Percentiles rank a stretch among this genome's conserved stretches.
Evolutionary conservation across 371 early-diverging fungal genomes (phyloP).

Genomic region (Choanephora cucurbitarum): DNA sequence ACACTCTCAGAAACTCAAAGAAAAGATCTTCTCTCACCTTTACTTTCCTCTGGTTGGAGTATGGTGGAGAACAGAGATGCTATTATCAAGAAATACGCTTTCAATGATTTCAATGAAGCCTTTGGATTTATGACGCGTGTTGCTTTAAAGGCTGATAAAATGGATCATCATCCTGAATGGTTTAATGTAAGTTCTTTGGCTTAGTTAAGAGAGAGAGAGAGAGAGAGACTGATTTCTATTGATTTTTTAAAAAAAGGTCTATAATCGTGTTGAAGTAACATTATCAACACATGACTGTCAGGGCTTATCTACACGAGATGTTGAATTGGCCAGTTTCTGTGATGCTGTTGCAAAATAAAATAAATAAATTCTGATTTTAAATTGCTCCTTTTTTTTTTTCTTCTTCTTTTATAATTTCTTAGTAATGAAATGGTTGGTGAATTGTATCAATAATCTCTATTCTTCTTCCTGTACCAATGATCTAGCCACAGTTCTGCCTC

Average conservation of each 20-base stretch:
- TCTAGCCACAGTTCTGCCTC: conserved; percentile 23
- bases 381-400: background rate
- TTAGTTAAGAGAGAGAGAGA: background rate
- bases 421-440: conserved; percentile 40
- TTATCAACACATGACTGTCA: conserved; percentile 90
- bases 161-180: conserved; percentile 96
- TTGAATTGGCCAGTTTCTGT: conserved; percentile 79
- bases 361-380: background rate
- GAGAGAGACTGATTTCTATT: background rate
- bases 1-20: conserved; percentile 44
- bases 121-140: conserved; percentile 95
- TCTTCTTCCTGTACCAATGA: conserved; percentile 24
- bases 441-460: conserved; percentile 31
- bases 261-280: conserved; percentile 89
- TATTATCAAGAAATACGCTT: conserved; percentile 75
- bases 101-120: conserved; percentile 84
- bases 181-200: conserved; percentile 78
- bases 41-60: conserved; percentile 63
- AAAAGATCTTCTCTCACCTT: conserved; percentile 46
- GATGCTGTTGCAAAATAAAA: conserved; percentile 34
- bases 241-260: conserved; percentile 57
- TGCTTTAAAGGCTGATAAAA: conserved; percentile 87
- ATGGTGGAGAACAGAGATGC: conserved; percentile 76
- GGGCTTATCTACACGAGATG: conserved; percentile 79
- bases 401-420: background rate